A percentile compares a stretch with the other conserved stretches of the same genome.
Conservation (phyloP, 805 yeast genomes). For the Millerozyma miso region DNA sequence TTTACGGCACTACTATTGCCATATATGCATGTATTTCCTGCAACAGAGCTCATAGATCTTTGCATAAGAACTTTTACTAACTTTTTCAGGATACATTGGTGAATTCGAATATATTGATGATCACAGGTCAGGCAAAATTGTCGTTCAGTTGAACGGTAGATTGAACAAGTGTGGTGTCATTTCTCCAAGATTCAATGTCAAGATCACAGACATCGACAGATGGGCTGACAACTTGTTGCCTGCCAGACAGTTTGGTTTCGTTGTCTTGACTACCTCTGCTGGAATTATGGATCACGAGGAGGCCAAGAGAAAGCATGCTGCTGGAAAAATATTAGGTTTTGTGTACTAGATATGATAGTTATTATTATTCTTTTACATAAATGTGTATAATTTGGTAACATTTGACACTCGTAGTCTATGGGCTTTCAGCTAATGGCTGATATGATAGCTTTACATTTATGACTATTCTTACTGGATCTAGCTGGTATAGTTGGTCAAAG, state of each 20-base stretch:
- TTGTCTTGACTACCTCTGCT: constrained; percentile 96
- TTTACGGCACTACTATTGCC: too few species aligned
- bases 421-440: too few species aligned
- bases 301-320: constrained; percentile 99
- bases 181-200: constrained; percentile 97
- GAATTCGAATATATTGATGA: constrained; percentile 98
- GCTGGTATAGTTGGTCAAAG: too few species aligned
- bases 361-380: too few species aligned
- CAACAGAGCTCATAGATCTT: too few species aligned
- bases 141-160: constrained; percentile 95
- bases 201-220: constrained; percentile 92
- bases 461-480: too few species aligned
- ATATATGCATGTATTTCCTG: constrained; percentile 13
- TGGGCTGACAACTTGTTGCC: constrained; percentile 98
- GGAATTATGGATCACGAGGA: constrained; percentile 99
- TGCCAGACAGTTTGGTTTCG: constrained; percentile 98
- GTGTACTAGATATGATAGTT: constrained; percentile 58
- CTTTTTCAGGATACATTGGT: constrained; percentile 75
- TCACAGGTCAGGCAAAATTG: constrained; percentile 98
- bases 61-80: too few species aligned
- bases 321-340: constrained; percentile 98
- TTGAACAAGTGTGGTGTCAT: constrained; percentile 98
- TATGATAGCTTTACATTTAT: too few species aligned
- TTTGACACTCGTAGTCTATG: too few species aligned
- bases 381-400: too few species aligned